Base-by-base conservation (phyloP, 75 land plant genomes). In the Isoetes taiwanensis region DNA sequence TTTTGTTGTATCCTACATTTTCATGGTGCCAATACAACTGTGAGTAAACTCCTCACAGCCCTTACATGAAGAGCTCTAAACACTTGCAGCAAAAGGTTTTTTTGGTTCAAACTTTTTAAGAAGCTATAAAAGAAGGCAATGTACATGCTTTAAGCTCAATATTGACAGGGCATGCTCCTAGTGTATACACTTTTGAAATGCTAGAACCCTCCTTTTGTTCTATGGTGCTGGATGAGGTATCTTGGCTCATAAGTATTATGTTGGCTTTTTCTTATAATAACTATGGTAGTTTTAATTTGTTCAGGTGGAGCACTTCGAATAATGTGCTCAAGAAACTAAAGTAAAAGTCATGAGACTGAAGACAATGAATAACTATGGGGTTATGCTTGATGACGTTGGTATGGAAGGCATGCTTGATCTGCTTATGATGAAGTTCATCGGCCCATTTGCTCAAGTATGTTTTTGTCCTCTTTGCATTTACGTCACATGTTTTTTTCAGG, bases 291-390 rank as follows among this genome's bases (percentile, higher is more conserved):
- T n/a, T n/a, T n/a, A n/a, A n/a, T n/a, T n/a, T n/a, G n/a, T n/a
- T 24, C 64, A 93, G 98, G 89, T 93, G 31, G 89, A 83, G 56
- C 78, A 84, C 43, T 87, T 93, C 72, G 95, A 93, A 59, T 83
- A 66, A 52, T 93, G 98, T 94, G 95, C 86, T 27, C 69, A 65
- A 59, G 76, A 74, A 12, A 61, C 71, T 2, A 81, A 72, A 46
- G 69, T 84, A 21, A 93, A 71, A 60, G 93, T 88, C 33, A 87
- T 93, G 89, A 62, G 86, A 50, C 98, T 89, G 48, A 93, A 87
- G 61, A 93, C 95, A 6, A 87, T 93, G 98, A 93, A 93, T 64
- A 87, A 84, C 61, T 87, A 79, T 78, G 98, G 98, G 57, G 85
- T 80, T 35, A 89, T 93, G 61, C 95, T 93, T 58, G 98, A 93